Base-by-base conservation (phyloP, 768 basidiomycete genomes). In the Tulasnella sp. region DNA sequence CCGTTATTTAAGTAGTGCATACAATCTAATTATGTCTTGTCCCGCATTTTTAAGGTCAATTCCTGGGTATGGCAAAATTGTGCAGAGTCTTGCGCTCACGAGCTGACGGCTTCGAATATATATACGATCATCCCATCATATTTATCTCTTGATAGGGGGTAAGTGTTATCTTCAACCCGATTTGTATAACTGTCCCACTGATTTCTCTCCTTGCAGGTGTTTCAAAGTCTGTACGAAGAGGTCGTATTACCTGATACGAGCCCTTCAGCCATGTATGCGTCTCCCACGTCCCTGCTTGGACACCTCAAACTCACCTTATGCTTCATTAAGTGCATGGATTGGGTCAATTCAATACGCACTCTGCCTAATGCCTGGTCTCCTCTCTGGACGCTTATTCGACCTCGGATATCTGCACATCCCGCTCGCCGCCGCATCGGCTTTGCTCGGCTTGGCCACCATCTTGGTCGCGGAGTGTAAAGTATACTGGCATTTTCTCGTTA, bases 401-500 rank as follows among this genome's bases (percentile, higher is more conserved):
- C 77, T 90, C 59, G 91, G 91, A 69, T 85, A 87, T 75, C 86
- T 88, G 78, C 86, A 82, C 40, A 76, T 83, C 1, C 83, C 88
- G 5, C 82, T 85, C 36, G 74, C 84, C 8, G 40, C 80, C 1
- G 84, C 85, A 0, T 87, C 86, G 69, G 80, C 79, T 17, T 47
- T 87, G 17, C 78, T 90, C 9, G 79, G 91, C 3, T 72, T 79
- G 0, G 83, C 85, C 34, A 88, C 87, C 0, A 86, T 92, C 75
- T 81, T 92, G n/a, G 81, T 84, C 5, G 89, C 89, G 0, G 82
- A 92, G 80, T 92, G 91, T 76, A 88, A 80, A 11, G 72, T 83
- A 71, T 92, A 87, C 76, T 92, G 90, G 91, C 89, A 92, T 3
- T 89, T 92, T 75, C 75, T 92, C n/a, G 82, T 92, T 0, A 90